A percentile compares a stretch with the other conserved stretches of the same genome.
Evolutionary conservation across 768 basidiomycete species (phyloP).

Genomic region (Glaciozyma antarctica): DNA sequence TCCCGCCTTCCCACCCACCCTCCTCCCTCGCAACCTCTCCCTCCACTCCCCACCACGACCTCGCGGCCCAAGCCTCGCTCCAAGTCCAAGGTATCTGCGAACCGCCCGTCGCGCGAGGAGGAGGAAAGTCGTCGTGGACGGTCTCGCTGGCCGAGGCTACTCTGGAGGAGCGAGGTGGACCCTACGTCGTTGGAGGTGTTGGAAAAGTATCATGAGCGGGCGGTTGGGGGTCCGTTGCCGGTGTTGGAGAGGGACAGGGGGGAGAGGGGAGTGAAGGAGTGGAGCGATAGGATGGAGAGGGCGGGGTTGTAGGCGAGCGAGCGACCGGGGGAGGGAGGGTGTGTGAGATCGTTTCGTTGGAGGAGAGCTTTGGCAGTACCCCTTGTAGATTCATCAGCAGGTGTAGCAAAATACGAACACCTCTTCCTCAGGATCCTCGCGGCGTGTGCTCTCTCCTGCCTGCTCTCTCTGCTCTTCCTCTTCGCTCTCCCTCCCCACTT

Average conservation of each 20-base stretch:
- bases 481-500: too few relatives aligned
- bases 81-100: neutral
- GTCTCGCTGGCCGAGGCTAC: slow-evolving; percentile 26
- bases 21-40: neutral
- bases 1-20: neutral
- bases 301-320: slow-evolving; percentile 10
- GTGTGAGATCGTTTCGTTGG: too few relatives aligned
- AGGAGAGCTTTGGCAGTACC: too few relatives aligned
- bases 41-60: too few relatives aligned
- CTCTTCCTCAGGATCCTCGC: too few relatives aligned
- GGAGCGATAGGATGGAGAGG: slow-evolving; percentile 16
- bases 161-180: slow-evolving; percentile 27
- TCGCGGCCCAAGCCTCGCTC: neutral
- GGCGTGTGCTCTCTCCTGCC: too few relatives aligned
- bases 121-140: slow-evolving; percentile 16
- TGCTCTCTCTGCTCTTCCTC: too few relatives aligned
- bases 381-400: too few relatives aligned
- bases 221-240: slow-evolving; percentile 23
- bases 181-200: slow-evolving; percentile 16
- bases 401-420: too few relatives aligned
- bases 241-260: neutral
- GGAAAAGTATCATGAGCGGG: slow-evolving; percentile 22
- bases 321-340: too few relatives aligned
- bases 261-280: slow-evolving; percentile 7
- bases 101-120: neutral